A percentile compares a stretch with the other conserved stretches of the same genome.
These are phyloP conservation scores for Choanephora cucurbitarum DNA, from an alignment of 371 early-diverging fungal species.

Conservation along the genomic window DNA sequence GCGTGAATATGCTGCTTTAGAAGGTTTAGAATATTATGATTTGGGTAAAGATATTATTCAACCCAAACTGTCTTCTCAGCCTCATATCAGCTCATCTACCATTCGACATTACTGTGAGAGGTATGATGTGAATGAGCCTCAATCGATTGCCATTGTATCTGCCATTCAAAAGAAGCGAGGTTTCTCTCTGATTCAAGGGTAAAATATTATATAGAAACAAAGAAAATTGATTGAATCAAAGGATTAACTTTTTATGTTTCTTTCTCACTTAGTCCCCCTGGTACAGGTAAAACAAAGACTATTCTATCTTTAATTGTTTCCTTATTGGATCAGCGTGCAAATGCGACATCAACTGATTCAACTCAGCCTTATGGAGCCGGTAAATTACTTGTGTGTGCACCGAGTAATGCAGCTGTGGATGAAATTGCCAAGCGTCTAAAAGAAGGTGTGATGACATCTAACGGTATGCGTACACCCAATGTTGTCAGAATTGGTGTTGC, in stretches of 20 bases:
- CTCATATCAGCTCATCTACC: conserved; percentile 23
- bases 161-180: conserved; percentile 70
- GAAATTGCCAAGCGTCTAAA: conserved; percentile 88
- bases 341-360: not conserved
- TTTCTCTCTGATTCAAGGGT: conserved; percentile 92
- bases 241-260: too few species aligned
- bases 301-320: conserved; percentile 84
- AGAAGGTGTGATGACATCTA: conserved; percentile 61
- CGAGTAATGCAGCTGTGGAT: conserved; percentile 98
- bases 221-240: too few species aligned
- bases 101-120: conserved; percentile 58
- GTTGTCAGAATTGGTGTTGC: conserved; percentile 84
- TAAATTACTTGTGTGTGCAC: conserved; percentile 92
- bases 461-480: conserved; percentile 64
- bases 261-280: conserved; percentile 89
- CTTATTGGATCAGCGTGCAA: conserved; percentile 54
- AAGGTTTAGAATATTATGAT: conserved; percentile 64
- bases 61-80: conserved; percentile 39
- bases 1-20: conserved; percentile 86
- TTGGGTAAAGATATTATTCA: conserved; percentile 67
- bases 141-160: conserved; percentile 83
- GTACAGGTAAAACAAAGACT: conserved; percentile 92
- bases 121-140: conserved; percentile 85
- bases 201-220: conserved; percentile 12
- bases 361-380: conserved; percentile 11